Percentiles rank a stretch among this genome's conserved stretches.
Evolutionary conservation across 2,329 filamentous ascomycete genomes (phyloP).

Genomic region (Ophiostoma novo-ulmi): DNA sequence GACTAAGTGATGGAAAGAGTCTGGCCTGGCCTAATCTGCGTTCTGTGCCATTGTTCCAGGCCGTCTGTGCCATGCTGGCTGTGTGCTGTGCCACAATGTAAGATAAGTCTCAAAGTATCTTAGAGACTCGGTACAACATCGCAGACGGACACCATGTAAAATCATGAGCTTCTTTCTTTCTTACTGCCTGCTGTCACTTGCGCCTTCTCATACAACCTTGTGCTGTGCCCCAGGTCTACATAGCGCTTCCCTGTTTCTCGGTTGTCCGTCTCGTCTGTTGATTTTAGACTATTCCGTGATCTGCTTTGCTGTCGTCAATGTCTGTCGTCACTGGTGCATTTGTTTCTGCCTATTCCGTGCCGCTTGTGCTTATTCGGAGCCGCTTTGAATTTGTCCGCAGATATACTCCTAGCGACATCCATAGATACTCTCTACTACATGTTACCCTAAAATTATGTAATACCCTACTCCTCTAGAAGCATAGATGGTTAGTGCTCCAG

Average conservation of each 20-base stretch:
- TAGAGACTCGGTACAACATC: background rate
- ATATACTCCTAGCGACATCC: background rate
- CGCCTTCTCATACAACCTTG: background rate
- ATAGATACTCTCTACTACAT: background rate
- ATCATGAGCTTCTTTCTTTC: background rate
- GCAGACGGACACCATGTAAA: background rate
- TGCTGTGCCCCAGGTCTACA: background rate
- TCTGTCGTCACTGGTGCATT: background rate
- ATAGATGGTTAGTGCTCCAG: background rate
- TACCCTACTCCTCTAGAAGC: background rate
- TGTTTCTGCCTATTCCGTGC: background rate
- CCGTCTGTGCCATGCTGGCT: background rate
- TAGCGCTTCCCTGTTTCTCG: background rate
- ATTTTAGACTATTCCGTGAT: background rate
- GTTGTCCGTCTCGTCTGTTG: background rate
- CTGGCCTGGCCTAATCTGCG: background rate
- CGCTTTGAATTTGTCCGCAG: background rate
- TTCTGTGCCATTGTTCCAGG: background rate
- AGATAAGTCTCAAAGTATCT: background rate
- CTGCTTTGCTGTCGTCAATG: background rate
- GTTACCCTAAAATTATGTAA: no score
- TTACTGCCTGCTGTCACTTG: background rate
- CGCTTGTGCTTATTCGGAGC: background rate
- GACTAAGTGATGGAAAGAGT: background rate
- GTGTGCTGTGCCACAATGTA: slow-evolving; percentile 12